Evolutionary conservation across 108 stramenopile genomes (phyloP).

Genomic region (Skeletonema costatum): DNA sequence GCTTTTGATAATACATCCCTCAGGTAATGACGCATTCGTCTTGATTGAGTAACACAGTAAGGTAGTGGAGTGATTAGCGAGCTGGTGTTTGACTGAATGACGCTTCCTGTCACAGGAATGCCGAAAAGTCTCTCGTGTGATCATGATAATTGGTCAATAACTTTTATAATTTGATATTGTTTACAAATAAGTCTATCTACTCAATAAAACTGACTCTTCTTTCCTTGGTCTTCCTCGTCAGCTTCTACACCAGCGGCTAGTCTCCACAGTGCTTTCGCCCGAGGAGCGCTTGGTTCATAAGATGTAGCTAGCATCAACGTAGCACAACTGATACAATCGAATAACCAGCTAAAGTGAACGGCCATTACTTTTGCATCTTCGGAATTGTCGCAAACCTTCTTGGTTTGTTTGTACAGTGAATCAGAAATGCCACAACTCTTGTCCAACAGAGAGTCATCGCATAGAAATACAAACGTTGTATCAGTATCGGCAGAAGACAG

Average conservation of each 20-base stretch:
- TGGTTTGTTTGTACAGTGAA: conserved; percentile 28
- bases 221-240: background rate
- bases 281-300: conserved; percentile 54
- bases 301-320: conserved; percentile 27
- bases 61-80: too few species aligned
- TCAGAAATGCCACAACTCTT: conserved; percentile 48
- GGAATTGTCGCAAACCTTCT: background rate
- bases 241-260: background rate
- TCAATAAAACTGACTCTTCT: background rate
- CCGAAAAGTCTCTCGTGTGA: too few species aligned
- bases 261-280: conserved; percentile 36
- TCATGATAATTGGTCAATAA: background rate
- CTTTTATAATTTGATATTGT: background rate
- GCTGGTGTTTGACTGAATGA: too few species aligned
- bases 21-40: too few species aligned
- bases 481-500: background rate
- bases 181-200: background rate
- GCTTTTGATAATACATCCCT: too few species aligned
- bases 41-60: too few species aligned
- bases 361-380: conserved; percentile 10
- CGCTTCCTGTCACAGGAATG: too few species aligned
- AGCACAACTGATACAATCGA: conserved; percentile 77
- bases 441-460: conserved; percentile 50
- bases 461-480: conserved; percentile 55
- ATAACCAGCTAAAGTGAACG: conserved; percentile 73